Evolutionary conservation across 2,329 filamentous ascomycete species (phyloP), one percentile per base, ranked within the genome.

Genomic region (Hymenotorrendiella dingleyae): DNA sequence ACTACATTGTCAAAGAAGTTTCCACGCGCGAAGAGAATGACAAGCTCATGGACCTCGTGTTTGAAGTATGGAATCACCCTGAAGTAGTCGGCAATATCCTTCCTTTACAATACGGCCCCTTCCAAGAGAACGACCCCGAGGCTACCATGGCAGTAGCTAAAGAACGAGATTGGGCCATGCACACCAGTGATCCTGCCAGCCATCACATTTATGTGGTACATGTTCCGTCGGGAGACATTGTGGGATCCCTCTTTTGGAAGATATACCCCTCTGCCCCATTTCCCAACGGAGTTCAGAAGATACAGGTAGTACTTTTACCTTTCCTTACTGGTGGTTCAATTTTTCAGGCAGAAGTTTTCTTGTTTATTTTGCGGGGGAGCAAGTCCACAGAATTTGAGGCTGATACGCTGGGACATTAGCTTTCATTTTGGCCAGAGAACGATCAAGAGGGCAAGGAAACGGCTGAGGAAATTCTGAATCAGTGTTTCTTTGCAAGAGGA

Each of bases 371-470:
- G n/a, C n/a, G n/a, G n/a, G n/a, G n/a, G n/a, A n/a, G n/a, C n/a
- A n/a, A n/a, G n/a, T n/a, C n/a, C n/a, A n/a, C n/a, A n/a, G n/a
- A n/a, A n/a, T n/a, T n/a, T n/a, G n/a, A n/a, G n/a, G n/a, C n/a
- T n/a, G n/a, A n/a, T n/a, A n/a, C n/a, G n/a, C 19, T 20, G 23
- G 23, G 33, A 23, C 5, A 21, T 23, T 20, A 36, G 10, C 33
- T 36, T 36, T 20, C 33, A 36, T 11, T 14, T 10, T 36, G 33
- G 33, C 20, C 21, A 36, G 19, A 17, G 2, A 19, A 23, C 20
- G 33, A 36, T 36, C 21, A 16, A 23, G 33, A 36, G 14, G 33
- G 33, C 33, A 36, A 20, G n/a, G 33, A 36, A 21, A 22, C 10
- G 6, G 9, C 20, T 6, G 33, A 36, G 33, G 33, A 23, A 20